Evolutionary conservation across 768 basidiomycete genomes (phyloP), one percentile per base, ranked within the genome.

Genomic region (Bullera alba): DNA sequence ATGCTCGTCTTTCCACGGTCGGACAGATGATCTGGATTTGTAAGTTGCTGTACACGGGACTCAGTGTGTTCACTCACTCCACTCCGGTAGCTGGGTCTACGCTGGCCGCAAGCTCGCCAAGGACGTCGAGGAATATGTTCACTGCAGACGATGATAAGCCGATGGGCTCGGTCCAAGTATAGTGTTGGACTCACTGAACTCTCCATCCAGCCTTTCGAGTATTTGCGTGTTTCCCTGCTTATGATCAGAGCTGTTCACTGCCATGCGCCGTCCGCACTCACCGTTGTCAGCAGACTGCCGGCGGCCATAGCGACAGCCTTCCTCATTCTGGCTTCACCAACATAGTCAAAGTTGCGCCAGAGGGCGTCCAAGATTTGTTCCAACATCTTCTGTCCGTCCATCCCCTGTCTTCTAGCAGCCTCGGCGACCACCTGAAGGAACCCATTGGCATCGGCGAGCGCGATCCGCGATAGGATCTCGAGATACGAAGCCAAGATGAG

Each of bases 301-400:
- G 65, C 65, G n/a, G 61, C 70, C 65, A 72, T 69, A 1, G 68
- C 70, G 15, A 72, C 61, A 5, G 62, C 60, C 50, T 70, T 72
- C 30, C 69, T 52, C 43, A 56, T 54, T n/a, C 63, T 46, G 3
- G 69, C 56, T 26, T 65, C 70, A 5, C 56, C 64, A 4, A 68
- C 63, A 56, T 72, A 72, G 46, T 72, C 70, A 46, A 70, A 72
- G 29, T 66, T 66, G 39, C 68, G 48, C 70, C 70, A 72, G 35
- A 70, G 55, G 4, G 66, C 70, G 55, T 72, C 70, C 32, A 72
- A 34, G 1, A 60, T 54, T 48, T 63, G 62, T 10, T 72, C 70
- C 17, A 72, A 44, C n/a, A 60, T 46, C 45, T 61, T 65, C 12
- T 48, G 48, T 17, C 48, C 59, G 37, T 63, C 60, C 25, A 41